Conservation (phyloP, 768 basidiomycete genomes). For the Phanerochaete carnosa region DNA sequence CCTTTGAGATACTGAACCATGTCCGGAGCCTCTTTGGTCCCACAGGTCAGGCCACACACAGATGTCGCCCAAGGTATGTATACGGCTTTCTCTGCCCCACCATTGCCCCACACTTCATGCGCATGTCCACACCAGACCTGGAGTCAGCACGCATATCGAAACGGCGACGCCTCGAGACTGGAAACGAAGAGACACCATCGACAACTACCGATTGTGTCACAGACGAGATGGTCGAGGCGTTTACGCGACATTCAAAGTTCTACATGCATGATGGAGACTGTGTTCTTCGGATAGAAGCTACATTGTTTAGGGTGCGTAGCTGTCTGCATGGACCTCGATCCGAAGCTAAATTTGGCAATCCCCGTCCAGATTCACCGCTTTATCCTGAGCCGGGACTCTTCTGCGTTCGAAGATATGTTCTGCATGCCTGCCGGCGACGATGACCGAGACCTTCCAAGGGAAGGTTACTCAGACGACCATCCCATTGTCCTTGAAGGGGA, state of each 20-base stretch:
- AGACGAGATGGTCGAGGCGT: background rate
- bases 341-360: slow-evolving; percentile 3
- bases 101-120: too few species aligned
- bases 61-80: background rate
- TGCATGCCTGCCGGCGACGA: slow-evolving; percentile 16
- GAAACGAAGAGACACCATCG: background rate
- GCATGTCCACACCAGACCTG: background rate
- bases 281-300: slow-evolving; percentile 58
- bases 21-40: too few species aligned
- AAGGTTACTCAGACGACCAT: slow-evolving; percentile 48
- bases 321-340: background rate
- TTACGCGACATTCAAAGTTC: slow-evolving; percentile 44
- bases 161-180: background rate
- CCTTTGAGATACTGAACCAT: too few species aligned
- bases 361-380: slow-evolving; percentile 25
- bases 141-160: background rate
- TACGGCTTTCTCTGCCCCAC: background rate
- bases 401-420: slow-evolving; percentile 21
- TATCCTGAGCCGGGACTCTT: slow-evolving; percentile 27
- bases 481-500: slow-evolving; percentile 48
- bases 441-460: slow-evolving; percentile 13
- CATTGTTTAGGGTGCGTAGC: slow-evolving; percentile 60
- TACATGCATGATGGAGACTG: slow-evolving; percentile 71
- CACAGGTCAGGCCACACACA: too few species aligned
- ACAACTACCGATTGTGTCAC: background rate